A percentile compares a stretch with the other conserved stretches of the same genome.
Conservation (phyloP, 768 basidiomycete genomes). For the Psilocybe azurescens region DNA sequence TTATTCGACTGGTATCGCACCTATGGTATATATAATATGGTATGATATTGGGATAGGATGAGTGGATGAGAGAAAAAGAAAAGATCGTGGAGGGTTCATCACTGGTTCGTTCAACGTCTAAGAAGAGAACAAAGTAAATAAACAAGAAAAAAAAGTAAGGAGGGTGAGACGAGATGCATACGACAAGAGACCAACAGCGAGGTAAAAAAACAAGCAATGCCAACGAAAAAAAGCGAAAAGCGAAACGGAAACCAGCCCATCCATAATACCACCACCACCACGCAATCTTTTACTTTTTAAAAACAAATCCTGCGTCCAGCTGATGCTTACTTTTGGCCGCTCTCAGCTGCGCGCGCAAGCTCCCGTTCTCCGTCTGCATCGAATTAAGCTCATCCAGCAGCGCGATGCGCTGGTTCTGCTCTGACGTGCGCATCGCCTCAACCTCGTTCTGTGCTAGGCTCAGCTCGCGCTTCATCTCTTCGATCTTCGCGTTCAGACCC, state of each 20-base stretch:
- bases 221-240: neutral
- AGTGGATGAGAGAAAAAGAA: neutral
- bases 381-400: conserved; percentile 89
- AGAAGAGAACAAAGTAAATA: neutral
- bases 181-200: conserved; percentile 7
- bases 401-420: conserved; percentile 82
- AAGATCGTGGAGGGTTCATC: neutral
- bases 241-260: neutral
- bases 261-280: neutral
- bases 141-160: neutral
- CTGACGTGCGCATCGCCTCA: conserved; percentile 66
- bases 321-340: conserved; percentile 50
- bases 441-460: conserved; percentile 72
- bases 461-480: conserved; percentile 64
- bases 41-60: neutral
- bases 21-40: neutral
- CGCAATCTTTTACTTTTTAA: neutral
- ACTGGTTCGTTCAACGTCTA: neutral
- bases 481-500: conserved; percentile 65
- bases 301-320: neutral
- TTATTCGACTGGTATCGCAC: conserved; percentile 1
- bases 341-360: conserved; percentile 72
- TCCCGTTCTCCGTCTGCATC: conserved; percentile 80
- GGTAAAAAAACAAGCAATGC: conserved; percentile 3
- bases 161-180: neutral